Base-by-base conservation (phyloP, 208 protist genomes). In the Herpetomonas tarakana region DNA sequence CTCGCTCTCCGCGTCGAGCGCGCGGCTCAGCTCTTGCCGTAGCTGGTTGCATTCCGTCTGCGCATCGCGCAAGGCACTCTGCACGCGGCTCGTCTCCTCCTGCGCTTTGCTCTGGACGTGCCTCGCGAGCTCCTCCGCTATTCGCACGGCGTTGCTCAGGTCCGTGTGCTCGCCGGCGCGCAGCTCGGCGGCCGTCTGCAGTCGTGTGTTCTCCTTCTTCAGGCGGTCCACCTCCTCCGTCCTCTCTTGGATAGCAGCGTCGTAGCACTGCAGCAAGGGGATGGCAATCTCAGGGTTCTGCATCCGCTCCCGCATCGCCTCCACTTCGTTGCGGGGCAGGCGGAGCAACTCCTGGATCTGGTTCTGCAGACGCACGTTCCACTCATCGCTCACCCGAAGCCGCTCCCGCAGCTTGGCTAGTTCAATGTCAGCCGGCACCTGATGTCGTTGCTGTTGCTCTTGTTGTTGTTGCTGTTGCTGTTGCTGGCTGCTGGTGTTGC, bases 251-350 rank as follows among this genome's bases (percentile, higher is more conserved):
- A 93, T 84, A n/a, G 86, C 71, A 6, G 83, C 83, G 53, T 93
- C 87, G 70, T 93, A 93, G 74, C 83, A 93, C 72, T 91, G 87
- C 30, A 93, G 65, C 6, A 93, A 74, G 0, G 87, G 87, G 52
- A 89, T 83, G 24, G 83, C 87, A 56, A 93, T 88, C 55, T 93
- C 86, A 19, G 86, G 86, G 54, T 88, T 78, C 11, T 82, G 65
- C 82, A 93, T 93, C 41, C 82, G 72, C 29, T 80, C 71, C 1
- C 78, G 75, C 64, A 93, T 64, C 25, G 68, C 50, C 52, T 81
- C 68, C 16, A 87, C 70, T 24, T 84, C 87, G 39, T 65, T 81
- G 22, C 57, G 77, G 16, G 87, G 83, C 38, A 91, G 71, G n/a
- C 72, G 73, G 31, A 90, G 70, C 3, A 93, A 73, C 24, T 89